Evolutionary conservation across 768 basidiomycete genomes (phyloP).

Genomic region (Suillus subaureus): DNA sequence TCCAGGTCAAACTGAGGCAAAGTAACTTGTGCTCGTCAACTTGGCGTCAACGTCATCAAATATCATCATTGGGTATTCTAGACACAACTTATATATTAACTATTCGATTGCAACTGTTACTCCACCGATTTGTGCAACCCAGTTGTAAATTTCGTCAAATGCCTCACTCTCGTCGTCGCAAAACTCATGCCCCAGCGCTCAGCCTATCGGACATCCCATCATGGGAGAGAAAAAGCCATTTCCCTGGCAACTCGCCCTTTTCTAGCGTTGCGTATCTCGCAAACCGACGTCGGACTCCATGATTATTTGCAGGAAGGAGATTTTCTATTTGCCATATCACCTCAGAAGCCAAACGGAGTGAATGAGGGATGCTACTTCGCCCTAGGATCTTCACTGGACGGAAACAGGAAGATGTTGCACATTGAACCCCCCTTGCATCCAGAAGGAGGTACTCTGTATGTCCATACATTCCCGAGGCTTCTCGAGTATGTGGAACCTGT

Average conservation of each 20-base stretch:
- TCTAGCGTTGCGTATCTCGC: conserved; percentile 6
- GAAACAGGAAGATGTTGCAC: neutral
- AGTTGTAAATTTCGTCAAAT: no score
- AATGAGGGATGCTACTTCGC: conserved; percentile 1
- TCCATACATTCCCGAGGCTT: conserved; percentile 8
- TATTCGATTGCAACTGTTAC: no score
- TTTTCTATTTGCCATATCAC: neutral
- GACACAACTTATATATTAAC: no score
- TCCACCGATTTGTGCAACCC: no score
- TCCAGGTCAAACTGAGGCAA: no score
- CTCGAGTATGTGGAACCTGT: neutral
- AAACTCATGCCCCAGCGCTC: neutral
- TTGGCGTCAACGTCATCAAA: no score
- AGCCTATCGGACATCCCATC: neutral
- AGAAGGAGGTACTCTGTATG: neutral
- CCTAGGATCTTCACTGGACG: neutral
- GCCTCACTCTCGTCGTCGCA: neutral
- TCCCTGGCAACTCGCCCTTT: neutral
- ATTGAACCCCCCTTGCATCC: neutral
- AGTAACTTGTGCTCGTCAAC: no score
- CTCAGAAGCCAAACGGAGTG: neutral
- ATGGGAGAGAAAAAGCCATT: neutral
- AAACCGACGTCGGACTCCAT: neutral
- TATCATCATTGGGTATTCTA: no score
- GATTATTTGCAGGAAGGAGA: neutral